Conservation (phyloP, 2,329 filamentous ascomycete species). For the Hypomyces perniciosus region DNA sequence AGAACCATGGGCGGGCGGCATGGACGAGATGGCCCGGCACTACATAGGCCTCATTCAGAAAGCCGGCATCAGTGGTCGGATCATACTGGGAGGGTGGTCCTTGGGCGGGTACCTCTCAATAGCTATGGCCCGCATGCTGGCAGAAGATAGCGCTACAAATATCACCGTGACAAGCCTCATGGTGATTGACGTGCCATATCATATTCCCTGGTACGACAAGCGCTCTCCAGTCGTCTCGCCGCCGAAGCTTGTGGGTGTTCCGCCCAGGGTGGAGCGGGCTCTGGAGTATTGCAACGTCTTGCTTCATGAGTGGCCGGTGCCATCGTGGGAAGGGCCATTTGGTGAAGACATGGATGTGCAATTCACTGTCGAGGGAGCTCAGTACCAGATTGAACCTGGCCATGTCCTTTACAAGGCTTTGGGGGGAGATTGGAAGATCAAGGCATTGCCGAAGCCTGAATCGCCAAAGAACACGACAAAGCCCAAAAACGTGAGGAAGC, state of each 20-base stretch:
- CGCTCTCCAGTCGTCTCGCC: too few species aligned
- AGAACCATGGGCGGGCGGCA: conserved; percentile 8
- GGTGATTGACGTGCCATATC: background rate
- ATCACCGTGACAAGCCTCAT: background rate
- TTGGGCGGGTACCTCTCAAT: conserved; percentile 2
- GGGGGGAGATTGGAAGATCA: background rate
- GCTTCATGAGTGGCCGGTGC: background rate
- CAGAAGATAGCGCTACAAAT: background rate
- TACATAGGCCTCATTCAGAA: conserved; percentile 10
- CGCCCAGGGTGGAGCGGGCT: too few species aligned
- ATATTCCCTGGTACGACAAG: too few species aligned
- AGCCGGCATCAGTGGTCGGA: background rate
- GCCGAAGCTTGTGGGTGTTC: too few species aligned
- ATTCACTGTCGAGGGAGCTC: background rate
- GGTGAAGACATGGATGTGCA: background rate
- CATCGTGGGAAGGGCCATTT: background rate
- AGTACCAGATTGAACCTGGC: background rate
- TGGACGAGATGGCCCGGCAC: conserved; percentile 11
- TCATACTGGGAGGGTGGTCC: conserved; percentile 7
- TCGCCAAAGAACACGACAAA: background rate
- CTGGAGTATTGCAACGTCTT: too few species aligned
- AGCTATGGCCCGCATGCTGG: background rate
- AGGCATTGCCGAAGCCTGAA: background rate
- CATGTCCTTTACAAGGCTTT: background rate
- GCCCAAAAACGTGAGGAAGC: background rate